Percentiles rank a stretch among this genome's conserved stretches.
phyloP scores from a whole-genome alignment of 495 filamentous ascomycete genomes.

The Aspergillus olivimuriae region DNA sequence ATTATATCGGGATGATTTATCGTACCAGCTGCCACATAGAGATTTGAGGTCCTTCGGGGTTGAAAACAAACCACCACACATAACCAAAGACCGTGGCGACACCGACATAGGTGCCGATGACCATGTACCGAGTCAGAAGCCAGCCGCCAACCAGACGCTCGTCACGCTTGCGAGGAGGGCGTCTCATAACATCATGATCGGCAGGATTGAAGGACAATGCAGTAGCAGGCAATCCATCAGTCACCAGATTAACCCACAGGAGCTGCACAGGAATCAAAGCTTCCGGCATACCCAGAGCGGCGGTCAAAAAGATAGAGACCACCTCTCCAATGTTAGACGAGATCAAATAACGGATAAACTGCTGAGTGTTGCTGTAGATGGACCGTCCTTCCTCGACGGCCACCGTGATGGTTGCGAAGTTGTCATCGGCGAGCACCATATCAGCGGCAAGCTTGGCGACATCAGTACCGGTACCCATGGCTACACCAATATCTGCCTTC shows the following conservation, averaged over 20 bases:
- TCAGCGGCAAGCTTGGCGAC: slow-evolving; percentile 95
- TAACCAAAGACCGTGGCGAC: slow-evolving; percentile 94
- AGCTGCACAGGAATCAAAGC: slow-evolving; percentile 96
- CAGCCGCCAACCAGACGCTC: slow-evolving; percentile 88
- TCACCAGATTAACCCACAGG: slow-evolving; percentile 98
- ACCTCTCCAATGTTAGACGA: slow-evolving; percentile 99
- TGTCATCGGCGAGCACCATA: slow-evolving; percentile 98
- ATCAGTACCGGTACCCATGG: slow-evolving; percentile 98
- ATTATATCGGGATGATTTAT: neutral
- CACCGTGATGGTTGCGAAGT: slow-evolving; percentile 95
- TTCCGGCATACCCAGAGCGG: slow-evolving; percentile 95
- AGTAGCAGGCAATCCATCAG: slow-evolving; percentile 93
- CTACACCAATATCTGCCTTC: slow-evolving; percentile 97
- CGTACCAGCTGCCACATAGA: slow-evolving; percentile 79
- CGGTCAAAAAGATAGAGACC: slow-evolving; percentile 98
- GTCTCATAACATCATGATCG: slow-evolving; percentile 94
- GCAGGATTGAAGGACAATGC: slow-evolving; percentile 96
- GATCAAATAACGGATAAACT: slow-evolving; percentile 99
- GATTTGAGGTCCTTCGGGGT: slow-evolving; percentile 86
- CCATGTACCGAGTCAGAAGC: slow-evolving; percentile 96
- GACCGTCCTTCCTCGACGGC: slow-evolving; percentile 96
- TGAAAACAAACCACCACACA: slow-evolving; percentile 99
- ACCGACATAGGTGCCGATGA: slow-evolving; percentile 93
- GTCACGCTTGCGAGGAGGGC: slow-evolving; percentile 83
- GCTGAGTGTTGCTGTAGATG: slow-evolving; percentile 99